A percentile compares a stretch with the other conserved stretches of the same genome.
phyloP scores from a whole-genome alignment of 1,284 basidiomycete genomes.

The Termitomyces sp. region DNA sequence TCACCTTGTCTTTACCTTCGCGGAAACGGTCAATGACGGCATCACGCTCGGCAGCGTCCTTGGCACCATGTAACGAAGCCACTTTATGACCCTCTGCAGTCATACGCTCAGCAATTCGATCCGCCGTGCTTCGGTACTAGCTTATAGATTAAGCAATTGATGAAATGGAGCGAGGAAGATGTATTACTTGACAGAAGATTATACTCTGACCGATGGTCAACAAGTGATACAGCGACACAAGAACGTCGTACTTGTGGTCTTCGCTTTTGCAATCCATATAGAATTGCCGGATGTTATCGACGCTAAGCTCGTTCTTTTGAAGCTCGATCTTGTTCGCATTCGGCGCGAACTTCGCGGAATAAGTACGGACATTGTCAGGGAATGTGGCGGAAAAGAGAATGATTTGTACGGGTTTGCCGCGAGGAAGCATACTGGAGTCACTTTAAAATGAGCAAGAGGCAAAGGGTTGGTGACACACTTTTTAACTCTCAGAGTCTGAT shows the following conservation, averaged over 20 bases:
- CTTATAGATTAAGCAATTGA: conserved; percentile 4
- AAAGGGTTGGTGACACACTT: conserved; percentile 53
- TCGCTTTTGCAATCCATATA: conserved; percentile 93
- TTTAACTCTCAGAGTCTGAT: conserved; percentile 93
- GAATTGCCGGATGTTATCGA: conserved; percentile 95
- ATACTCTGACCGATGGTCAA: conserved; percentile 96
- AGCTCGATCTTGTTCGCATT: conserved; percentile 96
- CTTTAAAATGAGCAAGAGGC: conserved; percentile 7
- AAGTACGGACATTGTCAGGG: conserved; percentile 87
- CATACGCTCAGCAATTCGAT: conserved; percentile 90
- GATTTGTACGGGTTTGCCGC: conserved; percentile 65
- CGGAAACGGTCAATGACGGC: conserved; percentile 92
- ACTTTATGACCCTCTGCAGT: conserved; percentile 93
- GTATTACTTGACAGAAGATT: conserved; percentile 84
- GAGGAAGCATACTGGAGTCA: conserved; percentile 58
- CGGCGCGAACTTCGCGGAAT: conserved; percentile 91
- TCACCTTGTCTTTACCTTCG: conserved; percentile 91
- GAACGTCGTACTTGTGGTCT: conserved; percentile 93
- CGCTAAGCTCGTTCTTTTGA: conserved; percentile 89
- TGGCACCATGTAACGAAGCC: conserved; percentile 92
- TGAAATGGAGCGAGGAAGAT: neutral
- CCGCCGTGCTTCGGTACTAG: conserved; percentile 87
- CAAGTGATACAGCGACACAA: conserved; percentile 87
- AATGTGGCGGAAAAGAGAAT: conserved; percentile 99
- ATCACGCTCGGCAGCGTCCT: conserved; percentile 87